phyloP scores from a whole-genome alignment of 306 rosid species.

The Hippophae gyantsensis region DNA sequence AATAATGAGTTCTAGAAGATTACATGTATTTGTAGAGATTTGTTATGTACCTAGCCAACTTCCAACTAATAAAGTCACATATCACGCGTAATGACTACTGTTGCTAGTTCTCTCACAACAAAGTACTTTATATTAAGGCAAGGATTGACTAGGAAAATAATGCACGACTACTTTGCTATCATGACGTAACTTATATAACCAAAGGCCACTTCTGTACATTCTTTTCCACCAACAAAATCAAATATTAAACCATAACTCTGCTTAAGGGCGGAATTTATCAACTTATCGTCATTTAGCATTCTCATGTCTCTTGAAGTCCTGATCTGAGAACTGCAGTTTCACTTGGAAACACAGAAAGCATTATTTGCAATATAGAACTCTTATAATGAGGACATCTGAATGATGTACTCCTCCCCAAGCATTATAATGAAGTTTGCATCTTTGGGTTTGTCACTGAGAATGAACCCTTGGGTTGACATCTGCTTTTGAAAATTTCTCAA shows the following conservation, averaged over 20 bases:
- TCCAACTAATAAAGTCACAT: conserved; percentile 7
- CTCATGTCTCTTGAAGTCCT: conserved; percentile 1
- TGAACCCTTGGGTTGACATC: conserved; percentile 23
- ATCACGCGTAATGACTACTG: too few relatives aligned
- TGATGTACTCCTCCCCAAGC: conserved; percentile 35
- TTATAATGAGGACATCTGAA: conserved; percentile 30
- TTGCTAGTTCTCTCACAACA: too few relatives aligned
- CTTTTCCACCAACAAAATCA: conserved; percentile 2
- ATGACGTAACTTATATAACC: too few relatives aligned
- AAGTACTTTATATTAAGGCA: too few relatives aligned
- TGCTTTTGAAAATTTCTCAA: conserved; percentile 46
- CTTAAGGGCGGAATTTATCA: background rate
- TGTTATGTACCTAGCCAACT: conserved; percentile 6
- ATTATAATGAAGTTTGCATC: too few relatives aligned
- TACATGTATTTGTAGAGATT: conserved; percentile 6
- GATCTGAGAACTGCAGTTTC: conserved; percentile 1
- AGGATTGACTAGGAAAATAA: too few relatives aligned
- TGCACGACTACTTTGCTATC: too few relatives aligned
- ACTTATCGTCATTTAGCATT: background rate
- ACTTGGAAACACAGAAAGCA: background rate
- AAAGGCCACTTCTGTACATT: background rate
- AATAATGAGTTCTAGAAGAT: conserved; percentile 9
- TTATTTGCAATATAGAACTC: background rate
- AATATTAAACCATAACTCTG: background rate
- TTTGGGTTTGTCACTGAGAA: too few relatives aligned